A percentile compares a stretch with the other conserved stretches of the same genome.
Conservation (phyloP, 2,329 filamentous ascomycete genomes). For the Rutstroemia sp. region DNA sequence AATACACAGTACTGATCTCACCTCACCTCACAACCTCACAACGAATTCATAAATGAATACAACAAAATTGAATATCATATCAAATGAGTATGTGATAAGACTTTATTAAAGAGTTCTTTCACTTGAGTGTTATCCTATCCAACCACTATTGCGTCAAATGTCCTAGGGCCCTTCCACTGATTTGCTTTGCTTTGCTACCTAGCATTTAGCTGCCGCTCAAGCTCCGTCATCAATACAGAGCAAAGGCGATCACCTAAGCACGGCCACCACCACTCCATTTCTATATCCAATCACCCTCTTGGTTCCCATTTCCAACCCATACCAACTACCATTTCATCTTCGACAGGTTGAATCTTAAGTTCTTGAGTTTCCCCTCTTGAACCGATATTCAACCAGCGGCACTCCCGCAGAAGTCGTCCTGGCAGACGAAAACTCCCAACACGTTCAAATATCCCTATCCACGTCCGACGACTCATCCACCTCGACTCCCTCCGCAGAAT, state of each 20-base stretch:
- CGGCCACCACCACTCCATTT: neutral
- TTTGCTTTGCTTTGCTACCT: neutral
- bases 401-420: conserved; percentile 56
- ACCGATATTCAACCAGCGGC: conserved; percentile 29
- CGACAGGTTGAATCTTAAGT: neutral
- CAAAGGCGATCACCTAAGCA: neutral
- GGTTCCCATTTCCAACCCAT: neutral
- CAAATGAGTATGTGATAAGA: neutral
- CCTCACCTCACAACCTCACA: too few relatives aligned
- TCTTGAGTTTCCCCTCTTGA: conserved; percentile 8
- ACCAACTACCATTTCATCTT: neutral
- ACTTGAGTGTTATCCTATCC: neutral
- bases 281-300: neutral
- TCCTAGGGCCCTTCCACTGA: neutral
- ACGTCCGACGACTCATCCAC: conserved; percentile 59
- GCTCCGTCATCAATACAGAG: neutral
- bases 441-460: conserved; percentile 49
- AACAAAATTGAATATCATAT: too few relatives aligned
- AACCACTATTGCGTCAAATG: neutral
- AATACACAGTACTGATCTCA: too few relatives aligned
- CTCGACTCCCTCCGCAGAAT: conserved; percentile 44
- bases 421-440: conserved; percentile 59
- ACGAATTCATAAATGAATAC: too few relatives aligned
- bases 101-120: neutral
- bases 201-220: neutral